phyloP scores from a whole-genome alignment of 768 basidiomycete species.

The Suillus subaureus region DNA sequence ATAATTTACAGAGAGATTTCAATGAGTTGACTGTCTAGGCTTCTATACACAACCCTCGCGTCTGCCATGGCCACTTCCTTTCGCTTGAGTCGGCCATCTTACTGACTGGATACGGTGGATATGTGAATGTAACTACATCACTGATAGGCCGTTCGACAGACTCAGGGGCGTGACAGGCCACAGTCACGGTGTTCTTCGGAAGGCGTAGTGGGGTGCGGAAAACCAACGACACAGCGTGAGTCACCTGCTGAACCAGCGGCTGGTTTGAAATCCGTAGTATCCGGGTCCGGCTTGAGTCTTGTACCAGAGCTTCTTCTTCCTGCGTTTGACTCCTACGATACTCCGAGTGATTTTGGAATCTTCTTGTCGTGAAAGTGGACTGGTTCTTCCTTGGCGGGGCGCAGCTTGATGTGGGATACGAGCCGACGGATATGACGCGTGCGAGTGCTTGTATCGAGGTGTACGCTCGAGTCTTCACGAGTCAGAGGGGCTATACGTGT shows the following conservation, averaged over 20 bases:
- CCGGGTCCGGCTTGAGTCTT: neutral
- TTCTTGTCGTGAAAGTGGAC: neutral
- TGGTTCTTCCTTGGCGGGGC: neutral
- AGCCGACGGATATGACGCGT: neutral
- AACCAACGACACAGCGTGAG: neutral
- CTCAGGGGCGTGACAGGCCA: neutral
- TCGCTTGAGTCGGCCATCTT: neutral
- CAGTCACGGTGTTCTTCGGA: neutral
- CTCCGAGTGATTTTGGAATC: neutral
- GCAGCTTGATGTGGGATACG: neutral
- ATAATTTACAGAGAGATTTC: neutral
- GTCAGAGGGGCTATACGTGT: neutral
- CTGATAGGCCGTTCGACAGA: neutral
- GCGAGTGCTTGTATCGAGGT: neutral
- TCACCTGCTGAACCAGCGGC: constrained; percentile 2
- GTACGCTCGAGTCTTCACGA: neutral
- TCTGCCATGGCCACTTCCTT: neutral
- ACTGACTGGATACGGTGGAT: neutral
- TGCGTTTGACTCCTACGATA: neutral
- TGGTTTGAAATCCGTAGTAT: neutral
- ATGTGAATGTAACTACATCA: neutral
- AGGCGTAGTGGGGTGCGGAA: neutral
- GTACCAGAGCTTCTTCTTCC: neutral
- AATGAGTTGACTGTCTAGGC: neutral
- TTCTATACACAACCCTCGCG: neutral